Base-by-base conservation (phyloP, 345 rosid species). In the Eutrema heterophyllum region DNA sequence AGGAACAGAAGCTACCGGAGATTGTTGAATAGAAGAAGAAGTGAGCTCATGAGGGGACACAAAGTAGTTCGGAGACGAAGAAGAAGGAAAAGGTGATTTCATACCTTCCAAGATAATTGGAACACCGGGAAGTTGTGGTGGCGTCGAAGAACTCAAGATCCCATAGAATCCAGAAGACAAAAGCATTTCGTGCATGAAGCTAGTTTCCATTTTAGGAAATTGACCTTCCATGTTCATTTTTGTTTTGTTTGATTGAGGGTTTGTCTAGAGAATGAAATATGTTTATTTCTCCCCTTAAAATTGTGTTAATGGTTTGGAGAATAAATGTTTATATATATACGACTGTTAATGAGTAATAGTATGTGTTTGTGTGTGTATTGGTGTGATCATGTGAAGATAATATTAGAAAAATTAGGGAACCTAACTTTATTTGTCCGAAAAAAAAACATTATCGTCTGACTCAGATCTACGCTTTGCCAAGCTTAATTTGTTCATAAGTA, bases 131-230 rank as follows among this genome's bases (percentile, higher is more conserved):
- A 65, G 54, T 29, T 75, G 81, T 0, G 83, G 67, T 56, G 71
- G 75, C 18, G 79, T 14, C 1, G 72, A 71, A 43, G 80, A 71
- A 65, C 67, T 71, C 56, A 77, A 65, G 72, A 77, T 38, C 45
- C 83, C 81, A 59, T 79, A 72, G 59, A 79, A 65, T 52, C 74
- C 76, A 72, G 84, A 78, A 24, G 82, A 79, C 32, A 78, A 60
- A 74, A 73, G 83, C 84, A 80, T 84, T 7, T 76, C 79, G 75
- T 68, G 72, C 75, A 82, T 61, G 67, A 82, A 84, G 5, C 67
- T 65, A 79, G 72, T 81, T 79, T 83, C 88, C 71, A 78, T 75
- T 84, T 83, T 81, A 4, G 85, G 88, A 83, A 85, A 72, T 74
- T 83, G 83, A 60, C 81, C 80, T 54, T 80, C 88, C 86, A 83